Evolutionary conservation across 352 stramenopile genomes (phyloP).

Genomic region (Phytophthora palmivora): DNA sequence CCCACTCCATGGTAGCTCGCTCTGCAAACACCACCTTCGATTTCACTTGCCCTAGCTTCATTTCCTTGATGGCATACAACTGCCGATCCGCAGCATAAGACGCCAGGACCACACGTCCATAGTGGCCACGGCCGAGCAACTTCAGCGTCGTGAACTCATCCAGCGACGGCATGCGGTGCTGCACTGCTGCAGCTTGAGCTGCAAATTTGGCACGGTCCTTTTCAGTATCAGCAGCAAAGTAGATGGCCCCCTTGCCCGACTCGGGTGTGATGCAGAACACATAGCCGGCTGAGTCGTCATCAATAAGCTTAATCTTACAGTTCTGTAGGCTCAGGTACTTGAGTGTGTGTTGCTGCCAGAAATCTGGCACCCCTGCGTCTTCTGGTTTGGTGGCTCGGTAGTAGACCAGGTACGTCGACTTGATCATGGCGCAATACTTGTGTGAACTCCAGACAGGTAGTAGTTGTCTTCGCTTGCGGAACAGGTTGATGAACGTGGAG

Average conservation of each 20-base stretch:
- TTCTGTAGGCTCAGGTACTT: conserved; percentile 87
- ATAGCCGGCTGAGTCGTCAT: conserved; percentile 83
- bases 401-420: conserved; percentile 87
- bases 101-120: conserved; percentile 83
- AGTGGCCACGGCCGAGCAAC: conserved; percentile 84
- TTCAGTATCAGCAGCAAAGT: conserved; percentile 83
- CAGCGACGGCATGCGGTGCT: conserved; percentile 62
- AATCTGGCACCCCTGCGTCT: conserved; percentile 34
- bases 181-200: conserved; percentile 55
- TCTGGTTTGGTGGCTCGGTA: conserved; percentile 76
- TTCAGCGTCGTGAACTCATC: conserved; percentile 86
- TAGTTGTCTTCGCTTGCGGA: conserved; percentile 84
- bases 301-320: conserved; percentile 79
- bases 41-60: conserved; percentile 91
- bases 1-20: conserved; percentile 86
- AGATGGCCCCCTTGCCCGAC: conserved; percentile 67
- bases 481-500: conserved; percentile 84
- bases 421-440: conserved; percentile 91
- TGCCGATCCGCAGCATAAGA: conserved; percentile 43
- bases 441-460: conserved; percentile 84
- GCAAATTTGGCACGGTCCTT: conserved; percentile 88
- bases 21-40: conserved; percentile 89
- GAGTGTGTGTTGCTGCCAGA: conserved; percentile 39
- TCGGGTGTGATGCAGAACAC: conserved; percentile 80
- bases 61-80: conserved; percentile 90